Base-by-base conservation (phyloP, 805 yeast genomes). In the Saccharomycopsis sp. region DNA sequence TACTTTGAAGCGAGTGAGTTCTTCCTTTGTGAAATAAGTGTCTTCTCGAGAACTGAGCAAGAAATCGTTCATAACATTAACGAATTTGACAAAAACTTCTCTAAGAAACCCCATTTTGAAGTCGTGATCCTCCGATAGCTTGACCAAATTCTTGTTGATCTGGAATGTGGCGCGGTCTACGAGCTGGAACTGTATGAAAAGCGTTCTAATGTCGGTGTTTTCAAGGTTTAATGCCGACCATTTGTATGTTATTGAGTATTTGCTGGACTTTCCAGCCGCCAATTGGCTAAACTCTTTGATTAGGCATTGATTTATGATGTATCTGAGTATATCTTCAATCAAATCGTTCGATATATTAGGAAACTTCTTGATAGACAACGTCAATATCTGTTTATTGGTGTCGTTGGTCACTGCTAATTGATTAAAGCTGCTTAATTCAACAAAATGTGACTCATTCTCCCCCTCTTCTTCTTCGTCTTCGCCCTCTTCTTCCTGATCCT, bases 221-320 rank as follows among this genome's bases (percentile, higher is more conserved):
- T 59, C 62, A 41, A 35, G 38, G 25, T 34, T 42, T 2, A 59
- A 53, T 14, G 54, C 25, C 12, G 62, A 15, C 62, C 62, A 59
- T n/a, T 54, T 47, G 25, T 52, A 59, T 24, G 51, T 15, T 7
- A 52, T n/a, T n/a, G 44, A 34, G 22, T 17, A 44, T 12, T 19
- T 44, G 19, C 8, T 7, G 7, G 19, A 17, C 49, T 44, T 44
- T 29, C 38, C 38, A n/a, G 15, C 41, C 7, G 9, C 20, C 20
- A 9, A 8, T 14, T 34, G 17, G 1, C 15, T 52, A 20, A 53
- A 56, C 38, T 50, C 29, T 2, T 34, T 8, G 9, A 56, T 9
- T 17, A 58, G n/a, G 3, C n/a, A 5, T 2, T 49, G 54, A 3
- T 2, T 15, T 12, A 59, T 53, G 0, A 52, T 29, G 29, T n/a